Conservation (phyloP, 768 basidiomycete genomes). For the Mycena vulgaris region DNA sequence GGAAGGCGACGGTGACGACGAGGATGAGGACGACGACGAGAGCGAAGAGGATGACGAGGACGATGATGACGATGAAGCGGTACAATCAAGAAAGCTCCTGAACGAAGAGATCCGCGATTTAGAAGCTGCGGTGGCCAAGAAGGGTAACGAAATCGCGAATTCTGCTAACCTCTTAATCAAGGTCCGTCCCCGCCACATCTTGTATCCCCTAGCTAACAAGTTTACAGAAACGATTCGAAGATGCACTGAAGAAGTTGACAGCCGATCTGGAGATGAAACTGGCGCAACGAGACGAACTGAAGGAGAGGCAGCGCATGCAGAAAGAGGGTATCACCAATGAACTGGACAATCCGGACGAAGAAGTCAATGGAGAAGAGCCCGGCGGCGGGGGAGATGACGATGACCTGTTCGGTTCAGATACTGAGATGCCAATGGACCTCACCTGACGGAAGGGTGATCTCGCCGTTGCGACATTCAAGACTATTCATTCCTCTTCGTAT, state of each 20-base stretch:
- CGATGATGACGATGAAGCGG: conserved; percentile 87
- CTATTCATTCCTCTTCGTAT: neutral
- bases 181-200: conserved; percentile 53
- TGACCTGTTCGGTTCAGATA: conserved; percentile 66
- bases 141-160: conserved; percentile 85
- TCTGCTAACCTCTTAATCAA: conserved; percentile 91
- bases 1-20: conserved; percentile 75
- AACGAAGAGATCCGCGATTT: conserved; percentile 93
- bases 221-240: conserved; percentile 90
- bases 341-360: conserved; percentile 51
- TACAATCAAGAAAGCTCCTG: conserved; percentile 83
- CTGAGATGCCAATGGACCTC: conserved; percentile 55
- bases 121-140: conserved; percentile 90
- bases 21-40: conserved; percentile 80
- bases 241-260: conserved; percentile 89
- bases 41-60: conserved; percentile 72
- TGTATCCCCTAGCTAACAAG: neutral
- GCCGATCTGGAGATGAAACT: conserved; percentile 90
- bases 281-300: conserved; percentile 84
- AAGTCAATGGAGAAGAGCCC: conserved; percentile 44
- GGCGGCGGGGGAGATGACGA: conserved; percentile 50
- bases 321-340: conserved; percentile 75
- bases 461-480: neutral
- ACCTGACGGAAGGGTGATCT: conserved; percentile 1
- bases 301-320: conserved; percentile 79